phyloP scores from a whole-genome alignment of 305 asterid species.

The Stenogyne calaminthoides region DNA sequence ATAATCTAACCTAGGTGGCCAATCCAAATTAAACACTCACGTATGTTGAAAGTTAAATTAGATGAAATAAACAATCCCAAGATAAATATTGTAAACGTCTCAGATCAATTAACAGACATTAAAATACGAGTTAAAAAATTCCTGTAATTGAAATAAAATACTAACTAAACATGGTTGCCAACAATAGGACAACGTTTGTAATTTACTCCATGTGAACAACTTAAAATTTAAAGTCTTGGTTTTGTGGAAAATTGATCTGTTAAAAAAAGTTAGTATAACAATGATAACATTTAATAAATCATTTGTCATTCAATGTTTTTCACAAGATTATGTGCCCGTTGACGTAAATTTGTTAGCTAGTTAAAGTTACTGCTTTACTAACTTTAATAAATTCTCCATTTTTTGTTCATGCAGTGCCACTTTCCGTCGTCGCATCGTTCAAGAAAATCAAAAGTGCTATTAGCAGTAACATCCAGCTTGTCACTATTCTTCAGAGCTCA shows the following conservation, averaged over 20 bases:
- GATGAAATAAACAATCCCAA: too few relatives aligned
- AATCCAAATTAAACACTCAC: too few relatives aligned
- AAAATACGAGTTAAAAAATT: too few relatives aligned
- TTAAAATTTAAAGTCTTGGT: not conserved
- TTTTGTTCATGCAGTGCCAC: slow-evolving; percentile 57
- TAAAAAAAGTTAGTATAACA: not conserved
- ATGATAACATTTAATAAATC: not conserved
- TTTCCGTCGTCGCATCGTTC: slow-evolving; percentile 82
- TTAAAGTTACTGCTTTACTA: not conserved
- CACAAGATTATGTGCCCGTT: not conserved
- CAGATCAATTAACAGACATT: too few relatives aligned
- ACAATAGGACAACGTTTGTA: too few relatives aligned
- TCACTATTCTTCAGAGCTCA: slow-evolving; percentile 64
- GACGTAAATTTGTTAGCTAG: not conserved
- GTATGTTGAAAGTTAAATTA: too few relatives aligned
- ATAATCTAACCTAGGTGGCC: too few relatives aligned
- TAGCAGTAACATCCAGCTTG: slow-evolving; percentile 63
- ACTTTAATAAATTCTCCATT: slow-evolving; percentile 22
- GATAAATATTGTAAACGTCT: too few relatives aligned
- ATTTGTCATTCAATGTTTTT: not conserved
- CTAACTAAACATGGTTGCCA: too few relatives aligned
- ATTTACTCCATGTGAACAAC: not conserved
- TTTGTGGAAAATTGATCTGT: not conserved
- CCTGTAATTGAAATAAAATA: too few relatives aligned
- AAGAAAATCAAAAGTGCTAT: slow-evolving; percentile 80